Percentiles rank a stretch among this genome's conserved stretches.
Evolutionary conservation across 2,329 filamentous ascomycete species (phyloP).

Genomic region (Fusarium sp.): DNA sequence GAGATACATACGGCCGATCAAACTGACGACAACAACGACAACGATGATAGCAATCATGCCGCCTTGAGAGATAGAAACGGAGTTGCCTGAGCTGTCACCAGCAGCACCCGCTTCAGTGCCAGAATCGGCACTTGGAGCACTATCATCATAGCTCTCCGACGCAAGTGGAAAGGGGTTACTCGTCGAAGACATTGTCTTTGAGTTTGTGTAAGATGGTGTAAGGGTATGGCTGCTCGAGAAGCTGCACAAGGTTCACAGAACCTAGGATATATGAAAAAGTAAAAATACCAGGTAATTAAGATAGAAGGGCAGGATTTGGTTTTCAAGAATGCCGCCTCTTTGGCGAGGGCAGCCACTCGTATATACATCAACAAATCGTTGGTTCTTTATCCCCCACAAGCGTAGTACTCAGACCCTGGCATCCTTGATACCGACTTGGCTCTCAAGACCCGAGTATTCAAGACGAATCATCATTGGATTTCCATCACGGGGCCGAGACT

Average conservation of each 20-base stretch:
- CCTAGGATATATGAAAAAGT: conserved; percentile 15
- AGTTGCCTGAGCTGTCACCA: conserved; percentile 65
- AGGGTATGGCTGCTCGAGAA: background rate
- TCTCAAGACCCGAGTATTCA: conserved; percentile 20
- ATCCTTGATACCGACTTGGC: conserved; percentile 26
- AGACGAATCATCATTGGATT: conserved; percentile 35
- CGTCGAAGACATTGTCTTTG: conserved; percentile 52
- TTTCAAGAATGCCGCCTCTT: background rate
- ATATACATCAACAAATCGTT: conserved; percentile 35
- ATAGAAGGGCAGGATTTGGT: background rate
- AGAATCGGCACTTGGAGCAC: conserved; percentile 49
- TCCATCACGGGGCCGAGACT: conserved; percentile 27
- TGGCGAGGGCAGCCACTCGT: conserved; percentile 34
- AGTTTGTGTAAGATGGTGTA: conserved; percentile 8
- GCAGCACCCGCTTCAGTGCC: conserved; percentile 71
- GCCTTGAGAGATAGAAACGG: conserved; percentile 71
- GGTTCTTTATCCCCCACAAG: conserved; percentile 26
- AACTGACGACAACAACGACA: conserved; percentile 71
- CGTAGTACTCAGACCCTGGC: conserved; percentile 6
- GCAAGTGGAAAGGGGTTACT: conserved; percentile 54
- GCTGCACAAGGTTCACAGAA: conserved; percentile 32
- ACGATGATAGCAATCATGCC: conserved; percentile 79
- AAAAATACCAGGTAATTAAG: conserved; percentile 12
- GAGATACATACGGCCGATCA: conserved; percentile 71
- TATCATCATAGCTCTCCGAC: conserved; percentile 50